Evolutionary conservation across 345 rosid species (phyloP).

Genomic region (Arabis alpina): DNA sequence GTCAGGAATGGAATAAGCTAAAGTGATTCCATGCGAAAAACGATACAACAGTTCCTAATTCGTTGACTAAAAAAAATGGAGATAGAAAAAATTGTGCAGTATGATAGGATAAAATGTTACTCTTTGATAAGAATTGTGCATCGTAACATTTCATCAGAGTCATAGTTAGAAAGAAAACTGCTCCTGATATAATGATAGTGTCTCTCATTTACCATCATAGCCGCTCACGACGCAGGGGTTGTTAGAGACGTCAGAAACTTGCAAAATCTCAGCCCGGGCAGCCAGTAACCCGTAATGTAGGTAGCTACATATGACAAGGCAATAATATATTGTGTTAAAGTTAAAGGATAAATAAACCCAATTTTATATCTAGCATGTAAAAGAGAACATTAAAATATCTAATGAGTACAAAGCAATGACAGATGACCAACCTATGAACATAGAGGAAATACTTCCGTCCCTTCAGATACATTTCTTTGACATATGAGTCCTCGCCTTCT

Average conservation of each 20-base stretch:
- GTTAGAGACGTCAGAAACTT: conserved; percentile 61
- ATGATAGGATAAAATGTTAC: too few relatives aligned
- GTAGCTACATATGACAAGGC: conserved; percentile 59
- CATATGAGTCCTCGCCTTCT: conserved; percentile 79
- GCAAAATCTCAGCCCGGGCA: conserved; percentile 94
- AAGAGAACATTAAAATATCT: not conserved
- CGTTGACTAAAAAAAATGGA: not conserved
- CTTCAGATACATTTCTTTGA: conserved; percentile 80
- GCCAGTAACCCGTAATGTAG: conserved; percentile 92
- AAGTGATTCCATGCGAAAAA: not conserved
- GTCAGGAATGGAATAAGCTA: not conserved
- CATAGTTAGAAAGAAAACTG: not conserved
- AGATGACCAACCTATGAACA: conserved; percentile 77
- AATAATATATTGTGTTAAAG: conserved; percentile 1
- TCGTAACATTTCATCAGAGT: not conserved
- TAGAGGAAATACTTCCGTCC: conserved; percentile 83
- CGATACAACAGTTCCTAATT: not conserved
- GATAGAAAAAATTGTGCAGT: not conserved
- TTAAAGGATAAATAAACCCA: not conserved
- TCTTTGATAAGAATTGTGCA: too few relatives aligned
- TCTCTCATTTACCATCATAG: conserved; percentile 62
- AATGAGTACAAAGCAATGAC: conserved; percentile 19
- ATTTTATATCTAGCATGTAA: conserved; percentile 1
- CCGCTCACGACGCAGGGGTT: conserved; percentile 86
- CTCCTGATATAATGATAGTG: not conserved